Base-by-base conservation (phyloP, 202 grass and related monocot species). In the Brachypodium distachyon region DNA sequence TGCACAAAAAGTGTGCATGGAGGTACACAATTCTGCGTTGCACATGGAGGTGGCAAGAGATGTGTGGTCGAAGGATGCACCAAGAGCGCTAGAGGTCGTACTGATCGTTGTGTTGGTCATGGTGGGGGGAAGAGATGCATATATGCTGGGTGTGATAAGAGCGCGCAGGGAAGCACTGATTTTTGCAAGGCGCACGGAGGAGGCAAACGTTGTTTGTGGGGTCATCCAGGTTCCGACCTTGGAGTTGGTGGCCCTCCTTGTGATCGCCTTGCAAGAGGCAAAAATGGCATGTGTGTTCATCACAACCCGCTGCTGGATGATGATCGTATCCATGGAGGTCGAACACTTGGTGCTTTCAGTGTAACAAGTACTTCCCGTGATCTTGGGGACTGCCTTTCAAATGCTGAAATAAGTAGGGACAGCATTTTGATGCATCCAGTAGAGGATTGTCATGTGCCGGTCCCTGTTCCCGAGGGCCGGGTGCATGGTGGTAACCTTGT, bases 61-160 rank as follows among this genome's bases (percentile, higher is more conserved):
- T 98, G 95, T 0, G 78, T 79, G 10, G 67, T 84, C 8, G 56
- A 61, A 61, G 89, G 82, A 32, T 98, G 95, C 77, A 89, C 77
- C 26, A 98, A 85, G 73, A 92, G 89, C 6, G 95, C 95, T 31
- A 87, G 91, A 84, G 95, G 95, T 2, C 59, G 91, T 33, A 98
- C 91, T 1, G 85, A 90, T 78, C 75, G 66, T 9, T 98, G 91
- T 12, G 95, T 98, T 27, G 81, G 87, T 2, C 95, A 98, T 72
- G 91, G 95, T 2, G 95, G 94, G 29, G 95, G 95, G 9, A 98
- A 94, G 57, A 83, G 95, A 14, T 98, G 95, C 80, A 75, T 86
- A 53, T 52, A n/a, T 28, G 53, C 67, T 26, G 82, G 82, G 10
- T 98, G 95, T 59, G 70, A 37, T 18, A 98, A 85, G 77, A 94